Evolutionary conservation across 176 grass and related monocot genomes (phyloP), one percentile per base, ranked within the genome.

Genomic region (Otatea glauca): DNA sequence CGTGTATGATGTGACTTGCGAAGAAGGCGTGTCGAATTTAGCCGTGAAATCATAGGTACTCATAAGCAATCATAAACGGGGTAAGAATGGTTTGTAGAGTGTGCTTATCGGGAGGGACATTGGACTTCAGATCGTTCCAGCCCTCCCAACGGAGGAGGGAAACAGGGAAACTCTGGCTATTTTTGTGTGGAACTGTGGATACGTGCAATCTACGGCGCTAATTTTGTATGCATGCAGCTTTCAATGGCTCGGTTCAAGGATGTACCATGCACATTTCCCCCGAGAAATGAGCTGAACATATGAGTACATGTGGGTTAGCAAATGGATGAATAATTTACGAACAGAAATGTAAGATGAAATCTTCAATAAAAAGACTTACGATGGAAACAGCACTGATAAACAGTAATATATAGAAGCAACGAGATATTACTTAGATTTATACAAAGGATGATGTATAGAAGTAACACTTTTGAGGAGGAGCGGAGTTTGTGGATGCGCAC

Each of bases 121-220:
- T 71, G 10, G n/a, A 25, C 24, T 61, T 25, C 58, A 61, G 9
- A 37, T 85, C 5, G 48, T 55, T 32, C 67, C 9, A 32, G 29
- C 39, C 54, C 54, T 48, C 54, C 54, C 39, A 72, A 61, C 68
- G 62, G 29, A 9, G 60, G 29, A 9, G 18, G 68, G 68, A 83
- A 83, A 45, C 3, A 23, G 7, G 21, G 2, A n/a, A 23, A 3
- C 20, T 23, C 8, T 21, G 18, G 55, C 55, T 7, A 1, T n/a
- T 21, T 23, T 24, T 43, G 0, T 70, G 43, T 45, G 39, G 43
- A 45, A 3, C 4, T 24, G 41, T 8, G 23, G 12, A 38, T 32
- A 37, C 76, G 56, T 65, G 84, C 59, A 29, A 39, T 34, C 43
- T 15, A 74, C 76, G 56, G 6, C n/a, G 55, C 32, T 20, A 29